These are phyloP conservation scores for Mycena leptocephala DNA, from an alignment of 768 basidiomycete species.

Conservation along the genomic window DNA sequence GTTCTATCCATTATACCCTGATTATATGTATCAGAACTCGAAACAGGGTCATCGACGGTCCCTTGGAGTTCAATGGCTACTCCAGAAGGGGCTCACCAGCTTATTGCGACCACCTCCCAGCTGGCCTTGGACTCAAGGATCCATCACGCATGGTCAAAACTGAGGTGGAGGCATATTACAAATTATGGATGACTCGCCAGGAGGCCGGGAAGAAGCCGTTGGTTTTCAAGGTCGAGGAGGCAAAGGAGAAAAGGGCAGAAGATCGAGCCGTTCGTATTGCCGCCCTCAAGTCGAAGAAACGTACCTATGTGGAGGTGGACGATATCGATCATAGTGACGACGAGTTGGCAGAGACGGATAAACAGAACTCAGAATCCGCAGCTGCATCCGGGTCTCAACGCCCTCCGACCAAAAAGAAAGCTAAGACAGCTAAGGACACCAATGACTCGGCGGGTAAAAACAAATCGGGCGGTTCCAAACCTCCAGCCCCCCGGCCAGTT, in stretches of 20 bases:
- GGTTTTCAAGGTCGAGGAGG: background rate
- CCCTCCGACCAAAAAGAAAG: too few species aligned
- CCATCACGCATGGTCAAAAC: too few species aligned
- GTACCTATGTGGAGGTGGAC: background rate
- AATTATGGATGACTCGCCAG: background rate
- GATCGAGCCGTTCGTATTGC: background rate
- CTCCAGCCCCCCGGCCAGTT: background rate
- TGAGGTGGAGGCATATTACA: background rate
- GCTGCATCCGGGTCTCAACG: too few species aligned
- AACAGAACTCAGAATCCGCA: too few species aligned
- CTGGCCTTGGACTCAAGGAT: too few species aligned
- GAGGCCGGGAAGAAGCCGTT: background rate
- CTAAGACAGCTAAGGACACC: too few species aligned
- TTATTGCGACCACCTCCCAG: background rate
- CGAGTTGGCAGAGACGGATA: background rate
- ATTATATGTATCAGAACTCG: background rate
- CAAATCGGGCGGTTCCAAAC: background rate
- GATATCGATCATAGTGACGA: too few species aligned
- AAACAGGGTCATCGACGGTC: background rate
- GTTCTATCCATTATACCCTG: background rate
- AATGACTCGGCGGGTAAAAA: too few species aligned
- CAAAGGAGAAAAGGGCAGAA: background rate
- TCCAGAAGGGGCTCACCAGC: background rate
- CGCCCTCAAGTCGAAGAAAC: background rate
- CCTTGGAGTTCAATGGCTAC: constrained; percentile 3